Percentiles rank a stretch among this genome's conserved stretches.
These are phyloP conservation scores for Epichloe sp. DNA, from an alignment of 2,329 filamentous ascomycete genomes.

Conservation along the genomic window DNA sequence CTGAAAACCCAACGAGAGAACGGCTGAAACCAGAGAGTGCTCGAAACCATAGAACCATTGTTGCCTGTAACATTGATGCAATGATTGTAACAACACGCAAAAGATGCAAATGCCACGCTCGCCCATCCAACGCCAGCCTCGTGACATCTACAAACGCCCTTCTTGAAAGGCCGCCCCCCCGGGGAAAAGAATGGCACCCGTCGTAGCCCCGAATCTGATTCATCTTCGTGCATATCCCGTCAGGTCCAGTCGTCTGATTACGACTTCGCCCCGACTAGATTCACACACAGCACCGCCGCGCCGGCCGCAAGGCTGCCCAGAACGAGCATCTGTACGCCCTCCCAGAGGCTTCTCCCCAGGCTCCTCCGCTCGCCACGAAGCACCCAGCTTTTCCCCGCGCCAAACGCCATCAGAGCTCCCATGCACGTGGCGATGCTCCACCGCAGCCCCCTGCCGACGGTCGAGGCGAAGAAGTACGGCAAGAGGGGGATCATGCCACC, in stretches of 20 bases:
- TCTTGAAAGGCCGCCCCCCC: background rate
- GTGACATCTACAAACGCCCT: background rate
- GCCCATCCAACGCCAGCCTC: background rate
- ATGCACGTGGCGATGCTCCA: conserved; percentile 43
- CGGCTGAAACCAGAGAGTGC: no score
- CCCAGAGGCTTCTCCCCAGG: conserved; percentile 13
- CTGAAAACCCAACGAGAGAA: no score
- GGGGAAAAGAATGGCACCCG: no score
- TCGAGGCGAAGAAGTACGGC: conserved; percentile 43
- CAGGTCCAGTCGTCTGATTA: background rate
- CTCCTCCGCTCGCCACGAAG: conserved; percentile 12
- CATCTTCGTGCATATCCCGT: background rate
- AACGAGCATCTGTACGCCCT: conserved; percentile 22
- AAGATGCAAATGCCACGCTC: background rate
- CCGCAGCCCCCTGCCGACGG: conserved; percentile 29
- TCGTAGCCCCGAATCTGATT: background rate
- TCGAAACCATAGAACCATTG: background rate
- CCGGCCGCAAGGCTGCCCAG: conserved; percentile 21
- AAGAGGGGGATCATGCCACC: conserved; percentile 49
- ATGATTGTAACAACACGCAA: background rate
- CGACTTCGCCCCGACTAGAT: conserved; percentile 10
- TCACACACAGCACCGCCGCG: conserved; percentile 18
- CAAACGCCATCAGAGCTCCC: conserved; percentile 41
- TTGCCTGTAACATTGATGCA: background rate
- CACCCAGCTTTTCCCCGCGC: conserved; percentile 38